Evolutionary conservation across 192 early-diverging fungal species (phyloP).

Genomic region (Backusella parvicylindrica): DNA sequence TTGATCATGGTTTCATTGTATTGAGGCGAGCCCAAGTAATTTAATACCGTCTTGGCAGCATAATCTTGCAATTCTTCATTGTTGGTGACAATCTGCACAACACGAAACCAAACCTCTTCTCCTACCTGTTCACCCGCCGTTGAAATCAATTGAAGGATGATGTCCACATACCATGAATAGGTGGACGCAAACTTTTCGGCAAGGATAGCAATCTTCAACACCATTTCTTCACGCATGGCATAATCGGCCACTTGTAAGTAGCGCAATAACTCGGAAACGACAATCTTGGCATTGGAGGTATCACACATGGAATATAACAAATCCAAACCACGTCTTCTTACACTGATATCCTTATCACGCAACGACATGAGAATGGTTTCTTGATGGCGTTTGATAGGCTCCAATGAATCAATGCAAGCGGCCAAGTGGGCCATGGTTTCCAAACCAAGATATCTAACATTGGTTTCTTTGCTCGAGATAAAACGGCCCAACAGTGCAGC

Average conservation of each 20-base stretch:
- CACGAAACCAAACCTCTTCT: constrained; percentile 97
- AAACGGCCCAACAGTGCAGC: constrained; percentile 81
- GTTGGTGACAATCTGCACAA: constrained; percentile 95
- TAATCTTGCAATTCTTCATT: constrained; percentile 95
- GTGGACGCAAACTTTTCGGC: constrained; percentile 97
- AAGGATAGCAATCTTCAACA: constrained; percentile 97
- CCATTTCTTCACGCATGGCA: constrained; percentile 95
- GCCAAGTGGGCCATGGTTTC: constrained; percentile 98
- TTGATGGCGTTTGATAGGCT: constrained; percentile 79
- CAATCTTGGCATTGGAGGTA: constrained; percentile 73
- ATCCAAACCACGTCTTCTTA: constrained; percentile 91
- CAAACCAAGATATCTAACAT: constrained; percentile 94
- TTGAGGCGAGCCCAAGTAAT: constrained; percentile 80
- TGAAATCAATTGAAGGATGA: constrained; percentile 94
- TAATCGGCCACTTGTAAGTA: constrained; percentile 89
- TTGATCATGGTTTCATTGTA: constrained; percentile 97
- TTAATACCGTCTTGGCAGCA: constrained; percentile 79
- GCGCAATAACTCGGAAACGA: constrained; percentile 89
- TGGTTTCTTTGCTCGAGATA: constrained; percentile 95
- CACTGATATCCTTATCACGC: constrained; percentile 97
- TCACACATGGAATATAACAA: constrained; percentile 98
- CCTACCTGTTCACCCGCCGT: constrained; percentile 93
- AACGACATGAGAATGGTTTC: constrained; percentile 87
- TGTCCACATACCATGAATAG: constrained; percentile 98
- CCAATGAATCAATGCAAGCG: constrained; percentile 76